A percentile compares a stretch with the other conserved stretches of the same genome.
phyloP scores from a whole-genome alignment of 495 filamentous ascomycete genomes.

The Annulohypoxylon moriforme region DNA sequence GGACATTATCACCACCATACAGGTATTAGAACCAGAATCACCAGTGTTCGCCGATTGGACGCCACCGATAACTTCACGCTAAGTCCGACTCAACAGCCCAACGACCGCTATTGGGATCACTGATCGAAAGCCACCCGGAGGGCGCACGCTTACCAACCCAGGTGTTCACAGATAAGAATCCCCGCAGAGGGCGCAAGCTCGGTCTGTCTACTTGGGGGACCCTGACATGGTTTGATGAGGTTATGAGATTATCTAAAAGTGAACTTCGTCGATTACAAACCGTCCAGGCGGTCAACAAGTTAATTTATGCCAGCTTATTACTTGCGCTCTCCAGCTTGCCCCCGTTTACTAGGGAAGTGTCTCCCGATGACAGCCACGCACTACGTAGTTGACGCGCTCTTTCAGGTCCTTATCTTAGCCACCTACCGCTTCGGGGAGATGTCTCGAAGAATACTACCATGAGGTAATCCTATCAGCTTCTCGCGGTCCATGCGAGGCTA shows the following conservation, averaged over 20 bases:
- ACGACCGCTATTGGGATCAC: conserved; percentile 7
- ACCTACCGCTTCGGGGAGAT: conserved; percentile 37
- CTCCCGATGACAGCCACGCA: conserved; percentile 3
- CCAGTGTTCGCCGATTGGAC: conserved; percentile 14
- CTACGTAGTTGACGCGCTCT: conserved; percentile 1
- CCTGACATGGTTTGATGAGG: conserved; percentile 10
- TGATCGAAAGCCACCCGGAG: conserved; percentile 15
- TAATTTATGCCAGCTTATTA: not conserved
- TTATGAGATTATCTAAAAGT: not conserved
- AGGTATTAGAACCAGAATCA: not conserved
- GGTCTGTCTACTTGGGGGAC: not conserved
- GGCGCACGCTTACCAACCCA: conserved; percentile 30
- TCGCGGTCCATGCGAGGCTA: conserved; percentile 21
- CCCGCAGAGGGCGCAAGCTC: conserved; percentile 20
- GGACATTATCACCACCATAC: conserved; percentile 11
- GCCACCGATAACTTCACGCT: not conserved
- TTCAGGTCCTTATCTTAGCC: conserved; percentile 31
- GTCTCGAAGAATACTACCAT: conserved; percentile 26
- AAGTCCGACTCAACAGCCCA: not conserved
- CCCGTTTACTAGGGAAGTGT: conserved; percentile 7
- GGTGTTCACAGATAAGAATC: conserved; percentile 22
- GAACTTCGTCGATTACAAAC: not conserved
- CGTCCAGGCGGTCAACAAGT: conserved; percentile 10
- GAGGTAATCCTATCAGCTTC: conserved; percentile 20
- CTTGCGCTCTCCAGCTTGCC: not conserved